Percentiles rank a stretch among this genome's conserved stretches.
Conservation (phyloP, 176 grass and related monocot species). For the Aechmea fasciata region DNA sequence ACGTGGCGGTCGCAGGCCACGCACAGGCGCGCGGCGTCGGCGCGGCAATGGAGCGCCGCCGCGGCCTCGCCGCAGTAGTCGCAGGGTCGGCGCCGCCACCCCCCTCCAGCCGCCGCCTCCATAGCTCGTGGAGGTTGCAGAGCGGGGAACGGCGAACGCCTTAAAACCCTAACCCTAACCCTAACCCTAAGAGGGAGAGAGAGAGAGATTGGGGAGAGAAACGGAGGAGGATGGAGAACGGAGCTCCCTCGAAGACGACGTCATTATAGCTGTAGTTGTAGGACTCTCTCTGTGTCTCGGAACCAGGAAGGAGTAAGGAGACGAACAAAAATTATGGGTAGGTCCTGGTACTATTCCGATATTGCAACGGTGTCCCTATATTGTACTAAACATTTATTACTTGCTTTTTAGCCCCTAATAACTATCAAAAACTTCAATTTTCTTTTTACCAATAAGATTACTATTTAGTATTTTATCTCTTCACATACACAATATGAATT, state of each 20-base stretch:
- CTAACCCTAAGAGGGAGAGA: neutral
- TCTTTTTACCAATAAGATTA: too few species aligned
- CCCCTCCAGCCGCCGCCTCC: slow-evolving; percentile 20
- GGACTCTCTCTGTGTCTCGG: neutral
- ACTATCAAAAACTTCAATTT: too few species aligned
- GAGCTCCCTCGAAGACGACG: neutral
- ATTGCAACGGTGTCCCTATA: too few species aligned
- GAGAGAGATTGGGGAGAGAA: neutral
- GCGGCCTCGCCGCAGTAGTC: slow-evolving; percentile 58
- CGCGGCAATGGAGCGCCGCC: slow-evolving; percentile 64
- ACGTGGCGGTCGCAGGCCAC: slow-evolving; percentile 66
- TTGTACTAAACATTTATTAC: too few species aligned
- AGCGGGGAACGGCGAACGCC: neutral
- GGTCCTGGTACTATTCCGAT: too few species aligned
- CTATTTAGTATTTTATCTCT: too few species aligned
- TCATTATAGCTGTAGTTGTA: neutral
- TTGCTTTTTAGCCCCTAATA: too few species aligned
- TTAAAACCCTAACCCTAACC: neutral
- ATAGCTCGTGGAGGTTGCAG: neutral
- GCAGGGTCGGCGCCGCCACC: slow-evolving; percentile 31
- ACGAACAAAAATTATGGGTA: neutral
- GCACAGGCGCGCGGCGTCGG: slow-evolving; percentile 55
- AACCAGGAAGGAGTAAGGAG: neutral
- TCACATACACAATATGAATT: too few species aligned
- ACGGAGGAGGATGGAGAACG: neutral